These are phyloP conservation scores for Anaeromyces robustus DNA, from an alignment of 192 early-diverging fungal genomes.

Conservation along the genomic window DNA sequence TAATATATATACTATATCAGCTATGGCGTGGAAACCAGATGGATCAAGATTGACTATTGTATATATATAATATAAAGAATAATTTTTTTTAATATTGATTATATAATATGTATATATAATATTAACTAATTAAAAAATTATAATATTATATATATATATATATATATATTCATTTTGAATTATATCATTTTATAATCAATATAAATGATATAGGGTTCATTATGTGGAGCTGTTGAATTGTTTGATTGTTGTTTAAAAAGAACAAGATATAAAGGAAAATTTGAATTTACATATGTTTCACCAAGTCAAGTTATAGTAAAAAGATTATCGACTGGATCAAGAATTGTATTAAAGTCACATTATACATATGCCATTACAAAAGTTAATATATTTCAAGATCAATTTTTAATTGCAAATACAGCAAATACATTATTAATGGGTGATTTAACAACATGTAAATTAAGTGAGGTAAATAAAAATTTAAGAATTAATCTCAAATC, in stretches of 20 bases:
- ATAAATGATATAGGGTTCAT: not conserved
- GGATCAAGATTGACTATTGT: conserved; percentile 38
- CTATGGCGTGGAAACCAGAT: conserved; percentile 45
- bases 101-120: too few relatives aligned
- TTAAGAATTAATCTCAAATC: too few relatives aligned
- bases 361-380: conserved; percentile 51
- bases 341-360: conserved; percentile 48
- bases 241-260: conserved; percentile 49
- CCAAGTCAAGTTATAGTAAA: conserved; percentile 53
- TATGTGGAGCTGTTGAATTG: conserved; percentile 35
- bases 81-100: too few relatives aligned
- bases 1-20: conserved; percentile 40
- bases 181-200: too few relatives aligned
- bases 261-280: conserved; percentile 49
- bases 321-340: conserved; percentile 40
- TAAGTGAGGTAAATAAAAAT: conserved; percentile 35
- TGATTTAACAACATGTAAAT: conserved; percentile 40
- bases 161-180: not conserved
- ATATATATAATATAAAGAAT: not conserved
- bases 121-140: too few relatives aligned
- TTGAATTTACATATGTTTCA: conserved; percentile 51
- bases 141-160: too few relatives aligned
- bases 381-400: conserved; percentile 54
- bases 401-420: conserved; percentile 45
- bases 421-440: conserved; percentile 45